Percentiles rank a stretch among this genome's conserved stretches.
Conservation (phyloP, 108 stramenopile genomes). For the Hondaea fermentalgiana region DNA sequence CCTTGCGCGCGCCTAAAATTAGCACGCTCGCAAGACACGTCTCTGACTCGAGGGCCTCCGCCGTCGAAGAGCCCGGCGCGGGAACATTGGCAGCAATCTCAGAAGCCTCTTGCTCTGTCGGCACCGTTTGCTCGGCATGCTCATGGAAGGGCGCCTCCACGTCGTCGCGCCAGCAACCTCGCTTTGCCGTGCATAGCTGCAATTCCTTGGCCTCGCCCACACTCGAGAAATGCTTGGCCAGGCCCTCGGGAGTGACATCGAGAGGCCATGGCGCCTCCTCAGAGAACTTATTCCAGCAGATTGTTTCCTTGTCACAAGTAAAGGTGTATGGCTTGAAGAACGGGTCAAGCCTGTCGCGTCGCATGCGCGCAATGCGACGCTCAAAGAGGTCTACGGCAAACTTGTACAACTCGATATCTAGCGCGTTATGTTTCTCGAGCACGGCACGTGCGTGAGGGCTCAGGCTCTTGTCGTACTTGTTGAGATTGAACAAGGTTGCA, state of each 20-base stretch:
- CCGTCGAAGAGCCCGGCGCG: not conserved
- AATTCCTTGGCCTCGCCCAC: not conserved
- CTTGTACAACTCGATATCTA: not conserved
- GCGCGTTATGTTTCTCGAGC: not conserved
- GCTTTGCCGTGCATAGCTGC: not conserved
- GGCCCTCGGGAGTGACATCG: not conserved
- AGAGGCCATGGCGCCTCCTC: not conserved
- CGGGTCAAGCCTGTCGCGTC: not conserved
- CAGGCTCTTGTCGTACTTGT: not conserved
- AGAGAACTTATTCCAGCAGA: not conserved
- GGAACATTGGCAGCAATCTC: too few relatives aligned
- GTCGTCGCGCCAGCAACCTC: not conserved
- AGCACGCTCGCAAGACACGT: not conserved
- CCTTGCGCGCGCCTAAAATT: not conserved
- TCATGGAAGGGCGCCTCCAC: not conserved
- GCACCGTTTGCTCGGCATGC: not conserved
- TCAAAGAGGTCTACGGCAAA: not conserved
- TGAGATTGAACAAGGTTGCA: not conserved
- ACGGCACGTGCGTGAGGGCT: not conserved
- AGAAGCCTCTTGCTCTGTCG: too few relatives aligned
- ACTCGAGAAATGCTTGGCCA: not conserved
- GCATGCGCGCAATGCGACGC: not conserved
- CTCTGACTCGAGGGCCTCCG: not conserved
- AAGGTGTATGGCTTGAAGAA: not conserved
- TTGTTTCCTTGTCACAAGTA: not conserved